Conservation (phyloP, 352 stramenopile species). For the Phytophthora citricola region DNA sequence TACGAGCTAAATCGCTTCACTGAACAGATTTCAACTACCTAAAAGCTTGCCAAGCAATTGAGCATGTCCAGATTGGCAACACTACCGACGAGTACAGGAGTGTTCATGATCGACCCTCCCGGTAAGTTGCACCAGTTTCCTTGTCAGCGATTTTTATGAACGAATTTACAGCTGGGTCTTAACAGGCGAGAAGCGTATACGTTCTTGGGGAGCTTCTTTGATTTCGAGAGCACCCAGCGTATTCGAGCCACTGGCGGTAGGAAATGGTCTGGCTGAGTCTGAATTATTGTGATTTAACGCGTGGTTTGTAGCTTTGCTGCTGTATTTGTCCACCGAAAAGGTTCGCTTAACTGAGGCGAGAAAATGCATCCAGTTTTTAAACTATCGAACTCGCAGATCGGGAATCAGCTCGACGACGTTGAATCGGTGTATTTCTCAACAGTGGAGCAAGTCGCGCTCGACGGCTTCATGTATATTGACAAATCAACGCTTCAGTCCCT, state of each 20-base stretch:
- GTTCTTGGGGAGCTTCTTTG: conserved; percentile 78
- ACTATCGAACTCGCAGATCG: conserved; percentile 54
- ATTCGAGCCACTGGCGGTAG: conserved; percentile 81
- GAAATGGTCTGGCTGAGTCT: neutral
- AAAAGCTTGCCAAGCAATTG: conserved; percentile 77
- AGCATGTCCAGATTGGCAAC: conserved; percentile 64
- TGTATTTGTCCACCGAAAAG: conserved; percentile 75
- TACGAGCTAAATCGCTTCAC: neutral
- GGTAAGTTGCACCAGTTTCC: conserved; percentile 14
- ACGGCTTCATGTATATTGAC: conserved; percentile 87
- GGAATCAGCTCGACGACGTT: conserved; percentile 77
- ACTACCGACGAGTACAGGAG: conserved; percentile 32
- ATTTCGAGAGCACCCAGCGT: conserved; percentile 79
- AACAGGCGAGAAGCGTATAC: conserved; percentile 65
- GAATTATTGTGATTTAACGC: neutral
- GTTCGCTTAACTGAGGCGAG: conserved; percentile 28
- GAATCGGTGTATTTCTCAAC: conserved; percentile 59
- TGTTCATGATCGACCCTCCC: conserved; percentile 25
- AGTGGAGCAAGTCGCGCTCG: conserved; percentile 71
- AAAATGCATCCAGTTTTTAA: conserved; percentile 2
- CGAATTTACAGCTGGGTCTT: neutral
- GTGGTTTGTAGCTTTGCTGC: conserved; percentile 60
- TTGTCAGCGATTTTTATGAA: neutral
- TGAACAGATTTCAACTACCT: conserved; percentile 78
- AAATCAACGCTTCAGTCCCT: conserved; percentile 71